Conservation (phyloP, 371 early-diverging fungal species). For the Mucor velutinosus region DNA sequence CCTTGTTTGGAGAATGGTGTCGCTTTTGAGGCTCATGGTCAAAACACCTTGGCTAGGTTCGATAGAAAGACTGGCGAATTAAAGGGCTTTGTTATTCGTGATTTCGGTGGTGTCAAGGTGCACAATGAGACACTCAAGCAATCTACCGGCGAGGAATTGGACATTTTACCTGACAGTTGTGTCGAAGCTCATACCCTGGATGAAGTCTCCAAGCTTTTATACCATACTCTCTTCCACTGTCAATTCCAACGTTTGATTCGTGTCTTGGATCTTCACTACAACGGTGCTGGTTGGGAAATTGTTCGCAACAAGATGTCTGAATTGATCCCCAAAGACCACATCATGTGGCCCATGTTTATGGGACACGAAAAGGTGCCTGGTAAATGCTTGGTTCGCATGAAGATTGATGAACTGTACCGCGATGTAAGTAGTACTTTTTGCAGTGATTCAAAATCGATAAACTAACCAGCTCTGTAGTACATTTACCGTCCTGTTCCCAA, state of each 20-base stretch:
- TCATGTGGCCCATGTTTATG: slow-evolving; percentile 54
- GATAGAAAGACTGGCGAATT: slow-evolving; percentile 57
- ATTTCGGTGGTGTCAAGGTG: slow-evolving; percentile 76
- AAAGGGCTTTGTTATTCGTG: slow-evolving; percentile 70
- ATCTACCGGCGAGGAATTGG: slow-evolving; percentile 48
- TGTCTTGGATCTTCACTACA: slow-evolving; percentile 65
- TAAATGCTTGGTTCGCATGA: slow-evolving; percentile 73
- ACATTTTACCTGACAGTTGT: slow-evolving; percentile 62
- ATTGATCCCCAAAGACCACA: slow-evolving; percentile 50
- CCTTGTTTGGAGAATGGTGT: slow-evolving; percentile 68
- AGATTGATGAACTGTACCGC: slow-evolving; percentile 68
- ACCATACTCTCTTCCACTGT: slow-evolving; percentile 72
- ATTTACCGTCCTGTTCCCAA: slow-evolving; percentile 69
- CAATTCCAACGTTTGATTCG: slow-evolving; percentile 72
- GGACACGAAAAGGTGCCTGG: slow-evolving; percentile 45
- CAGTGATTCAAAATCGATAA: background rate
- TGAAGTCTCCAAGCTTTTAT: slow-evolving; percentile 65
- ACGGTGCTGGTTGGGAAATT: slow-evolving; percentile 68
- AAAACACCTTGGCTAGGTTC: slow-evolving; percentile 69
- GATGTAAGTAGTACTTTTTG: slow-evolving; percentile 52
- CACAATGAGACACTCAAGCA: slow-evolving; percentile 56
- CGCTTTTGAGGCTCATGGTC: slow-evolving; percentile 76
- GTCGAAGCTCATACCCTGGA: slow-evolving; percentile 56
- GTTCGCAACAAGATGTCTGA: slow-evolving; percentile 52
- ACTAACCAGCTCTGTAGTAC: slow-evolving; percentile 36